Evolutionary conservation across 176 grass and related monocot species (phyloP).

Genomic region (Ensete ventricosum): DNA sequence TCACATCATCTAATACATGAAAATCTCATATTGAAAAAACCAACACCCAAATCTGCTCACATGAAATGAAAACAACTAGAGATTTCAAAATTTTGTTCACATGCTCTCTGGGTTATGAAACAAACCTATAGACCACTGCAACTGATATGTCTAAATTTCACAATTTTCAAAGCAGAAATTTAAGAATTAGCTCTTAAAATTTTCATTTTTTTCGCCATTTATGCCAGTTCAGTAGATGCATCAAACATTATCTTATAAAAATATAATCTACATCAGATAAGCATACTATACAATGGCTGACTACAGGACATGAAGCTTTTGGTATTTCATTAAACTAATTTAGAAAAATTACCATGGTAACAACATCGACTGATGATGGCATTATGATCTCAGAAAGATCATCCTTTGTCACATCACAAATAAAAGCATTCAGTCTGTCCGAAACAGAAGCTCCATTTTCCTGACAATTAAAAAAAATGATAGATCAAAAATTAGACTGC

Average conservation of each 20-base stretch:
- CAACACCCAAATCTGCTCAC: not conserved
- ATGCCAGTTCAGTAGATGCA: too few species aligned
- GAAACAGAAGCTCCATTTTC: conserved; percentile 19
- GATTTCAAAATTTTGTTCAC: not conserved
- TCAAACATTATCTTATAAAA: too few species aligned
- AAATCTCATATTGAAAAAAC: not conserved
- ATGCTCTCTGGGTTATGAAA: not conserved
- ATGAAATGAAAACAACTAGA: not conserved
- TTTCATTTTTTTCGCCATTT: too few species aligned
- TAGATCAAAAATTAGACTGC: not conserved
- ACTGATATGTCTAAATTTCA: not conserved
- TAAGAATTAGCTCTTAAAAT: too few species aligned
- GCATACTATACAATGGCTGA: not conserved
- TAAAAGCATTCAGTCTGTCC: conserved; percentile 16
- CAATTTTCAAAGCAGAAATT: too few species aligned
- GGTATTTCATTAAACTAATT: not conserved
- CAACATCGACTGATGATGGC: conserved; percentile 16
- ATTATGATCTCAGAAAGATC: conserved; percentile 13
- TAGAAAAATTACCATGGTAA: conserved; percentile 18
- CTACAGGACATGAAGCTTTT: not conserved
- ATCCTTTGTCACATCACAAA: conserved; percentile 23
- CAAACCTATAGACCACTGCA: not conserved
- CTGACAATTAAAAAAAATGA: not conserved
- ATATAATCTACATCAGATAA: not conserved
- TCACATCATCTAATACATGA: not conserved